These are phyloP conservation scores for Dissophora ornata DNA, from an alignment of 192 early-diverging fungal species.

Conservation along the genomic window DNA sequence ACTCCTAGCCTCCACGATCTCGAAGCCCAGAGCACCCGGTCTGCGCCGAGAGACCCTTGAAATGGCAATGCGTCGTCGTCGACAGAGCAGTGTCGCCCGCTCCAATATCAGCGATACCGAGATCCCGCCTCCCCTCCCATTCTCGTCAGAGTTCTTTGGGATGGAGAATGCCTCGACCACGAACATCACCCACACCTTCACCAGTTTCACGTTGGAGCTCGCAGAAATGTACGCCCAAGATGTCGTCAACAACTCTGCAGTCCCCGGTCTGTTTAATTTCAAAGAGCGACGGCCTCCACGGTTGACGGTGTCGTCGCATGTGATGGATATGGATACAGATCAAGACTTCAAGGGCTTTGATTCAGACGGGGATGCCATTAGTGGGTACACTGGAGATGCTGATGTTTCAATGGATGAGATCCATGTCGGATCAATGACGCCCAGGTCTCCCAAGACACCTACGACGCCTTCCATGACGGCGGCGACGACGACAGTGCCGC, in stretches of 20 bases:
- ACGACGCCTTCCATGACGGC: not conserved
- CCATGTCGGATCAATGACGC: not conserved
- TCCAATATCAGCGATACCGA: constrained; percentile 19
- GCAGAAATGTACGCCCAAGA: constrained; percentile 47
- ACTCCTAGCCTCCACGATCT: constrained; percentile 24
- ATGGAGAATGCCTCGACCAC: constrained; percentile 24
- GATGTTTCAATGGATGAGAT: constrained; percentile 51
- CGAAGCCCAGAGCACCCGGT: constrained; percentile 18
- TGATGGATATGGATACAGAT: constrained; percentile 42
- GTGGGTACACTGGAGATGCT: constrained; percentile 51
- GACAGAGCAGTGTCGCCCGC: constrained; percentile 30
- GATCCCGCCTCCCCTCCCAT: not conserved
- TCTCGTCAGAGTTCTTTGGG: constrained; percentile 34
- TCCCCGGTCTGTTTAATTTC: constrained; percentile 47
- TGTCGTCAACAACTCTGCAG: constrained; percentile 43
- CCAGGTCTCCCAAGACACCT: constrained; percentile 10
- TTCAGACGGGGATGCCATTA: constrained; percentile 47
- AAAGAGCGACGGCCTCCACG: constrained; percentile 21
- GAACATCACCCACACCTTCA: constrained; percentile 48
- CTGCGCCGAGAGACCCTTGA: constrained; percentile 44
- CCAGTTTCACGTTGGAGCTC: constrained; percentile 45
- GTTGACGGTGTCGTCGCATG: constrained; percentile 37
- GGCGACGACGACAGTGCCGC: not conserved
- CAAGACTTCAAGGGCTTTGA: constrained; percentile 45
- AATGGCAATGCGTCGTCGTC: constrained; percentile 49